These are phyloP conservation scores for Sideroxylon spinosum DNA, from an alignment of 179 eudicot species.

Conservation along the genomic window DNA sequence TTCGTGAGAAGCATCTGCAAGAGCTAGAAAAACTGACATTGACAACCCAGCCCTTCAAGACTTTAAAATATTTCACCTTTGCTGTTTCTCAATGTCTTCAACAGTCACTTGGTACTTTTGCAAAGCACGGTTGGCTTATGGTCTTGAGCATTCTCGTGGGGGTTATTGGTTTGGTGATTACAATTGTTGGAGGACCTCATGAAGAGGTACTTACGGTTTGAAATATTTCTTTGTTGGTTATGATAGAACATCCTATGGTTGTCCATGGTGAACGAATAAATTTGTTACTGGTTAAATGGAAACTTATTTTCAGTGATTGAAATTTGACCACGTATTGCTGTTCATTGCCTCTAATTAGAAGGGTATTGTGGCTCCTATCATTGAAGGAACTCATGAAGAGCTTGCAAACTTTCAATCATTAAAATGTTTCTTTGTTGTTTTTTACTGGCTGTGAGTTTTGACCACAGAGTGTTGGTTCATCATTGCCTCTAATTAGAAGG, in stretches of 20 bases:
- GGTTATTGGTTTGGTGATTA: conserved; percentile 32
- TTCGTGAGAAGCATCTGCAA: conserved; percentile 53
- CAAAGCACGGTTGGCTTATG: conserved; percentile 54
- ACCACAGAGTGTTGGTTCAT: background rate
- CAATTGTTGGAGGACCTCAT: conserved; percentile 53
- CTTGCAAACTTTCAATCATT: too few relatives aligned
- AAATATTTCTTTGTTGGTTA: background rate
- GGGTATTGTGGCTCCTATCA: too few relatives aligned
- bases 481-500: background rate
- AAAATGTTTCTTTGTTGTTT: too few relatives aligned
- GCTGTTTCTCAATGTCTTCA: conserved; percentile 53
- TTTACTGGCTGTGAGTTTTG: background rate
- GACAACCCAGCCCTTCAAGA: conserved; percentile 57
- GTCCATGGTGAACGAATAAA: too few relatives aligned
- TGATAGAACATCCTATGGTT: too few relatives aligned
- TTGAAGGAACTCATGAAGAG: too few relatives aligned
- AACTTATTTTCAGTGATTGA: too few relatives aligned
- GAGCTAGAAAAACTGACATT: conserved; percentile 62
- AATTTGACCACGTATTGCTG: too few relatives aligned
- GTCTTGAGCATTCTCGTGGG: conserved; percentile 30
- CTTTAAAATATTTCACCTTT: conserved; percentile 56
- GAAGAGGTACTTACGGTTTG: conserved; percentile 44
- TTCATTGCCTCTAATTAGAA: too few relatives aligned
- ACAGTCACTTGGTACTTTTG: conserved; percentile 42
- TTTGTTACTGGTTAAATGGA: too few relatives aligned